phyloP scores from a whole-genome alignment of 2,329 filamentous ascomycete genomes.

The Phialocephala sp. region DNA sequence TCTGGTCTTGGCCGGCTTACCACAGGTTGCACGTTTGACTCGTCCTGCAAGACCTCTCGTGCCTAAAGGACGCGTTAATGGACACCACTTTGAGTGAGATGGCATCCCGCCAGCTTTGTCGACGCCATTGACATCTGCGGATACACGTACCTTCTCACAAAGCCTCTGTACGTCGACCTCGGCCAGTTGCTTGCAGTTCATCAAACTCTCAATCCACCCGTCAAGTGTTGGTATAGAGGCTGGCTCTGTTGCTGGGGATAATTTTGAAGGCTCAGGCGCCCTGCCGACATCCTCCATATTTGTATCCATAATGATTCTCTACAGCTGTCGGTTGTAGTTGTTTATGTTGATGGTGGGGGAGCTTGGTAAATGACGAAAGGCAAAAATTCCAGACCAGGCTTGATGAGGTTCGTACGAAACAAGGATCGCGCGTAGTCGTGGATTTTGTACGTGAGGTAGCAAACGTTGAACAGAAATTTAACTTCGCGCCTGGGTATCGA shows the following conservation, averaged over 20 bases:
- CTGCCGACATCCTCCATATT: slow-evolving; percentile 99
- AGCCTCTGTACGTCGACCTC: slow-evolving; percentile 94
- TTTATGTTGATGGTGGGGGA: slow-evolving; percentile 33
- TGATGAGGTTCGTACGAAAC: slow-evolving; percentile 18
- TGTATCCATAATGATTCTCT: slow-evolving; percentile 74
- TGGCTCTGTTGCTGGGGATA: slow-evolving; percentile 80
- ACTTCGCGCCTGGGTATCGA: slow-evolving; percentile 36
- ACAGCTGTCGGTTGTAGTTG: slow-evolving; percentile 19
- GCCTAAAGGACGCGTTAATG: slow-evolving; percentile 61
- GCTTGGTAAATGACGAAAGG: slow-evolving; percentile 38
- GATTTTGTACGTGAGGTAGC: slow-evolving; percentile 14
- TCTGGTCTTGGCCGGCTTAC: slow-evolving; percentile 51
- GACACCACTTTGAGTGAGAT: slow-evolving; percentile 20
- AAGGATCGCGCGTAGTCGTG: slow-evolving; percentile 20
- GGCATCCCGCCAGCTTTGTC: slow-evolving; percentile 14
- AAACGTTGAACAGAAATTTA: slow-evolving; percentile 23
- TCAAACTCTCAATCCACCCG: slow-evolving; percentile 97
- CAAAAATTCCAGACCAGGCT: slow-evolving; percentile 28
- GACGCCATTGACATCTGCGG: slow-evolving; percentile 30
- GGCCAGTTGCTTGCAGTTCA: slow-evolving; percentile 97
- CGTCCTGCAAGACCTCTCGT: slow-evolving; percentile 93
- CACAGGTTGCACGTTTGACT: slow-evolving; percentile 98
- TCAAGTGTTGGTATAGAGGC: slow-evolving; percentile 91
- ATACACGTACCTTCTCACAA: slow-evolving; percentile 85
- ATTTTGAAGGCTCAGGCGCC: slow-evolving; percentile 76